Percentiles rank a stretch among this genome's conserved stretches.
phyloP scores from a whole-genome alignment of 495 filamentous ascomycete species.

The Aspergillus heteromorphus region DNA sequence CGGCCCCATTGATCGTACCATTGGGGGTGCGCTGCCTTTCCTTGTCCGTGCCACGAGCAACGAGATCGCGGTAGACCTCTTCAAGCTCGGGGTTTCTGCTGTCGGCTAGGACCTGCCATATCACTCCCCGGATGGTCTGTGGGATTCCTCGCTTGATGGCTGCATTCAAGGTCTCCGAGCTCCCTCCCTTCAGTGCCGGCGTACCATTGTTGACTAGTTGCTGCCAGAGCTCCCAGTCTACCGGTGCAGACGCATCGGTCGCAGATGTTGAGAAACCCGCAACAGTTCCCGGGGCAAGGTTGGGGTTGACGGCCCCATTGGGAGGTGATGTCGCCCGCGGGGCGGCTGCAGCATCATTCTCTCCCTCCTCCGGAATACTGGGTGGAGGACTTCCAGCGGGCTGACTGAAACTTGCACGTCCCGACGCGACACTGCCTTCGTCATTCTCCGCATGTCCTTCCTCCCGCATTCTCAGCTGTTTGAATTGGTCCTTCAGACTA shows the following conservation, averaged over 20 bases:
- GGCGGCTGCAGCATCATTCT: slow-evolving; percentile 32
- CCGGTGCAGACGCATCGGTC: slow-evolving; percentile 55
- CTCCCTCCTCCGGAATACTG: slow-evolving; percentile 51
- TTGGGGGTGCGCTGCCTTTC: slow-evolving; percentile 51
- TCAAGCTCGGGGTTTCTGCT: slow-evolving; percentile 90
- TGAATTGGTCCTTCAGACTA: slow-evolving; percentile 81
- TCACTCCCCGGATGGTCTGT: slow-evolving; percentile 87
- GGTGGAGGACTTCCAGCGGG: slow-evolving; percentile 49
- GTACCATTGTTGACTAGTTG: slow-evolving; percentile 89
- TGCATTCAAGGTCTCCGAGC: slow-evolving; percentile 78
- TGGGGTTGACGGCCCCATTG: slow-evolving; percentile 47
- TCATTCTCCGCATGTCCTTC: slow-evolving; percentile 57
- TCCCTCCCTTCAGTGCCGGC: slow-evolving; percentile 75
- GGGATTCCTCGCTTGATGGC: slow-evolving; percentile 94
- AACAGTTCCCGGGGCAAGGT: slow-evolving; percentile 75
- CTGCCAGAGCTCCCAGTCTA: slow-evolving; percentile 99
- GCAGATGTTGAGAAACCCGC: slow-evolving; percentile 68
- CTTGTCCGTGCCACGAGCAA: slow-evolving; percentile 74
- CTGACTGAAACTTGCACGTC: slow-evolving; percentile 42
- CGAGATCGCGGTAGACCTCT: slow-evolving; percentile 76
- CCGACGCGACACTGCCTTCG: slow-evolving; percentile 30
- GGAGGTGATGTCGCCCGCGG: slow-evolving; percentile 47
- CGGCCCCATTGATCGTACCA: slow-evolving; percentile 34
- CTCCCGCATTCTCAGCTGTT: slow-evolving; percentile 72
- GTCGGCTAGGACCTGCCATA: slow-evolving; percentile 95